Conservation (phyloP, 1,284 basidiomycete species). For the Sparassis latifolia region DNA sequence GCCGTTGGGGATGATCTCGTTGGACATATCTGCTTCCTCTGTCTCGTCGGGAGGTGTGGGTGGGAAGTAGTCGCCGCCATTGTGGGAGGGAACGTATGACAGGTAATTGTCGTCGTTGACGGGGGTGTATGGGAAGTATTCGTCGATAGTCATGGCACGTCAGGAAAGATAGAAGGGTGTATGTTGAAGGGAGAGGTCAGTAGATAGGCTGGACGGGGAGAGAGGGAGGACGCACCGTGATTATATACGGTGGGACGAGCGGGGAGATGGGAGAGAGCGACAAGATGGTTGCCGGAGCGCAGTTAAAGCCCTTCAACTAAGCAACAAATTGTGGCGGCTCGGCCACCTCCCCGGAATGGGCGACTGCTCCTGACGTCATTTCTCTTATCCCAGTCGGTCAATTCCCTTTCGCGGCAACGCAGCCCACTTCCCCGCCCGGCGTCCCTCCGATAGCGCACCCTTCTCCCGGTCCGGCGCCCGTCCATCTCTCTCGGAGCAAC, state of each 20-base stretch:
- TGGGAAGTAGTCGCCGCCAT: constrained; percentile 18
- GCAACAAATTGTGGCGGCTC: too few relatives aligned
- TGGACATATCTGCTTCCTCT: constrained; percentile 7
- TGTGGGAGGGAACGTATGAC: constrained; percentile 2
- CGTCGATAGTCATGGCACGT: neutral
- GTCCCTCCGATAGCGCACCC: too few relatives aligned
- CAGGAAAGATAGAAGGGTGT: neutral
- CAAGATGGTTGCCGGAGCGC: too few relatives aligned
- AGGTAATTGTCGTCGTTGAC: too few relatives aligned
- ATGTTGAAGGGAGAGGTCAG: neutral
- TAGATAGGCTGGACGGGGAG: neutral
- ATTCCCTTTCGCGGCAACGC: too few relatives aligned
- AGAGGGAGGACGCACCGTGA: neutral
- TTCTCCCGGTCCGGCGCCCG: too few relatives aligned
- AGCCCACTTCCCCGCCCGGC: too few relatives aligned
- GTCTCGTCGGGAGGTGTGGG: constrained; percentile 15
- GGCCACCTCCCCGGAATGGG: too few relatives aligned
- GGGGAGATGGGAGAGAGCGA: neutral
- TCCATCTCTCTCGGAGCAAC: too few relatives aligned
- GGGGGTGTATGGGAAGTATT: neutral
- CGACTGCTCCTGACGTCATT: too few relatives aligned
- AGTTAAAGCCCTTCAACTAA: too few relatives aligned
- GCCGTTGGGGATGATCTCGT: constrained; percentile 14
- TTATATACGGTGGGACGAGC: neutral
- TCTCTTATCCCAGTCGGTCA: too few relatives aligned